Conservation (phyloP, 106 monocot species). For the Narthecium ossifragum region DNA sequence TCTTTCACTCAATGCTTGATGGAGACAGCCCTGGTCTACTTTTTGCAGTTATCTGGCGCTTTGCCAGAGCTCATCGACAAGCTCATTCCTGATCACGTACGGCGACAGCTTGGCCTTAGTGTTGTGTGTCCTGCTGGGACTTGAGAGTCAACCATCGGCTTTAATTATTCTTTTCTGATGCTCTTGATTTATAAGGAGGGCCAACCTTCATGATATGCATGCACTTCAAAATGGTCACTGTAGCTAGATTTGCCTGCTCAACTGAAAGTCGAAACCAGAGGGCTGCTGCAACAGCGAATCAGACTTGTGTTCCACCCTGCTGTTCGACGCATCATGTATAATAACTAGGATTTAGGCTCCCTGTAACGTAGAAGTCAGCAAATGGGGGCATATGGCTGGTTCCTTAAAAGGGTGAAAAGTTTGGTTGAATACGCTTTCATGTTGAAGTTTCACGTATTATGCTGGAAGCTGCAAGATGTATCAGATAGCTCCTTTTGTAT, state of each 20-base stretch:
- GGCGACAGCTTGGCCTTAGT: constrained; percentile 33
- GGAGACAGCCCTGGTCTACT: neutral
- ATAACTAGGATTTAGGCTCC: too few species aligned
- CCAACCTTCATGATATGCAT: neutral
- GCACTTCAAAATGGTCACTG: neutral
- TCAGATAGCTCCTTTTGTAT: too few species aligned
- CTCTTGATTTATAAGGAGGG: neutral
- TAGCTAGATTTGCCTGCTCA: neutral
- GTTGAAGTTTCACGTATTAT: too few species aligned
- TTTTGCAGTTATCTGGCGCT: constrained; percentile 44
- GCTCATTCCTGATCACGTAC: constrained; percentile 57
- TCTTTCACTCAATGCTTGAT: neutral
- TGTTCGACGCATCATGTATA: too few species aligned
- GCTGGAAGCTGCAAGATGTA: too few species aligned
- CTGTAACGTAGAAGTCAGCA: too few species aligned
- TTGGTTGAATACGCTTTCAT: too few species aligned
- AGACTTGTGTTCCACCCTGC: too few species aligned
- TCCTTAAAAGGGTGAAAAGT: too few species aligned
- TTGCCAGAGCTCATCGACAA: constrained; percentile 59
- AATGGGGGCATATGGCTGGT: too few species aligned
- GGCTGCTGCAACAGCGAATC: too few species aligned
- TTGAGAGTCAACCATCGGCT: constrained; percentile 7
- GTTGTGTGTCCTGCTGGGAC: constrained; percentile 40
- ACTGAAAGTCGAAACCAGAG: neutral
- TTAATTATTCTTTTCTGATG: neutral